Conservation (phyloP, 1,284 basidiomycete genomes). For the Ceratobasidium theobromae region DNA sequence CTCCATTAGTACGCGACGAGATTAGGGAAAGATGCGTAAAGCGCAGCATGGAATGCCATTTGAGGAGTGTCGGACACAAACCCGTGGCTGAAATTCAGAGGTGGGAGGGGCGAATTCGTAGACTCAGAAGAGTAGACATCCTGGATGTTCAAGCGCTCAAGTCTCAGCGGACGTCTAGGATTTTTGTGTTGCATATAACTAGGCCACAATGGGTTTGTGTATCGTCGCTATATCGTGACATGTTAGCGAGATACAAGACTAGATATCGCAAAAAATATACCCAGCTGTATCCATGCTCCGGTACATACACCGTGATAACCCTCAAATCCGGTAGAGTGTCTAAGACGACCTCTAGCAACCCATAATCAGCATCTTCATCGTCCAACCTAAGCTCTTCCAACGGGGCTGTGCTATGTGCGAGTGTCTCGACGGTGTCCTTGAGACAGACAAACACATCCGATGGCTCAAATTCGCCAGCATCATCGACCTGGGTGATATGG, state of each 20-base stretch:
- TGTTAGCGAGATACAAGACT: not conserved
- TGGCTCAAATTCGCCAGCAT: conserved; percentile 22
- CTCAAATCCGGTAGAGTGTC: conserved; percentile 7
- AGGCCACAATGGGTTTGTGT: conserved; percentile 15
- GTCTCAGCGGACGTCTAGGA: not conserved
- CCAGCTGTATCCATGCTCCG: conserved; percentile 25
- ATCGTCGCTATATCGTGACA: not conserved
- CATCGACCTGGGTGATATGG: conserved; percentile 25
- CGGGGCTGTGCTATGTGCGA: not conserved
- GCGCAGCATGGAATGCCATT: not conserved
- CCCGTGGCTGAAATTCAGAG: not conserved
- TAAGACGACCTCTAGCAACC: conserved; percentile 8
- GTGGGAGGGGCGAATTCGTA: not conserved
- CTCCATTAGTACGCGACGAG: not conserved
- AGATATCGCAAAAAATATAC: not conserved
- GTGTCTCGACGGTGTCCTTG: conserved; percentile 18
- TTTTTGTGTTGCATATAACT: not conserved
- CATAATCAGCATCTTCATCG: conserved; percentile 26
- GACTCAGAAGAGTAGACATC: not conserved
- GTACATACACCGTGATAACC: not conserved
- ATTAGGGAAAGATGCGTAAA: not conserved
- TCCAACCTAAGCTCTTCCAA: conserved; percentile 18
- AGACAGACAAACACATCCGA: conserved; percentile 23
- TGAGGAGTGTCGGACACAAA: not conserved
- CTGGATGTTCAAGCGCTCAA: conserved; percentile 23